Evolutionary conservation across 306 rosid species (phyloP).

Genomic region (Glycine tomentella): DNA sequence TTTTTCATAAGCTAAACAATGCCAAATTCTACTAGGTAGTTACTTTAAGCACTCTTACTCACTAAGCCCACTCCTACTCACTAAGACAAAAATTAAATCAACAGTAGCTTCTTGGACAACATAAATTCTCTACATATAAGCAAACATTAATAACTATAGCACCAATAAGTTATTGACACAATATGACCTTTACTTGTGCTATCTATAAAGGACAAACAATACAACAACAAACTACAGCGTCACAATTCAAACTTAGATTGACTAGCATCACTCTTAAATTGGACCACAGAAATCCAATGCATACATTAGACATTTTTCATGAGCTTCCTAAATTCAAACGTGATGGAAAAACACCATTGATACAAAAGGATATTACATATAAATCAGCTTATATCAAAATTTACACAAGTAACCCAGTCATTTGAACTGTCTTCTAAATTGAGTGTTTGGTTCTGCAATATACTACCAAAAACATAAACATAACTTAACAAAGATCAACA

Average conservation of each 20-base stretch:
- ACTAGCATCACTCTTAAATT: constrained; percentile 82
- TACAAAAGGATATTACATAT: too few relatives aligned
- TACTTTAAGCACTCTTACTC: neutral
- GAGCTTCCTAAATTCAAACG: too few relatives aligned
- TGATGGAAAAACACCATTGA: too few relatives aligned
- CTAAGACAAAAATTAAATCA: constrained; percentile 31
- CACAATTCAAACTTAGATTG: constrained; percentile 89
- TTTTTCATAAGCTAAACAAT: constrained; percentile 20
- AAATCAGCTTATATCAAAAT: too few relatives aligned
- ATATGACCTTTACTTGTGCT: constrained; percentile 78
- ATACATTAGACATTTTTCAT: constrained; percentile 95
- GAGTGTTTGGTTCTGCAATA: too few relatives aligned
- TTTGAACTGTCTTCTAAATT: too few relatives aligned
- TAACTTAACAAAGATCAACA: too few relatives aligned
- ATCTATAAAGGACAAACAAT: constrained; percentile 91
- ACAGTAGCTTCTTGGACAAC: constrained; percentile 27
- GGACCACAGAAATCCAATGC: constrained; percentile 72
- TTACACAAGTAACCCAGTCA: too few relatives aligned
- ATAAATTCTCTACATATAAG: constrained; percentile 8
- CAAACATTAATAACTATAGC: constrained; percentile 16
- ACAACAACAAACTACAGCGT: constrained; percentile 95
- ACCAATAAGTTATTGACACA: constrained; percentile 10
- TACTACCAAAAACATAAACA: too few relatives aligned
- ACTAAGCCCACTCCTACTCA: neutral
- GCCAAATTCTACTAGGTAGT: constrained; percentile 27